phyloP scores from a whole-genome alignment of 495 filamentous ascomycete genomes.

The Penicillium verhagenii region DNA sequence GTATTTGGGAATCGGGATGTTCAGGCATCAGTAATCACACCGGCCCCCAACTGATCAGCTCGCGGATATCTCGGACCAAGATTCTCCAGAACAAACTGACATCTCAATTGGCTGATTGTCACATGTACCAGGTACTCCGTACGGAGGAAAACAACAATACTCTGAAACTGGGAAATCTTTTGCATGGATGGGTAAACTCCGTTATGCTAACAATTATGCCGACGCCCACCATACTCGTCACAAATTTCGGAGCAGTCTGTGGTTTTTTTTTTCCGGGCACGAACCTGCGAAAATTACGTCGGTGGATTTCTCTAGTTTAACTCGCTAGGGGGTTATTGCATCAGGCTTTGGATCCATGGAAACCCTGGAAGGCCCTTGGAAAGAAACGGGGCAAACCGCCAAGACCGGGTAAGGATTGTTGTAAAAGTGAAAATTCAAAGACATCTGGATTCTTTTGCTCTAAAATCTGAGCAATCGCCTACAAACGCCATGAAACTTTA shows the following conservation, averaged over 20 bases:
- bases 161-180: not conserved
- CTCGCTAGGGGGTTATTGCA: not conserved
- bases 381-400: slow-evolving; percentile 12
- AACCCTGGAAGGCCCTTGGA: slow-evolving; percentile 11
- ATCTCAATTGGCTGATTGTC: slow-evolving; percentile 12
- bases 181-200: not conserved
- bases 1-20: slow-evolving; percentile 24
- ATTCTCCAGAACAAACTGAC: not conserved
- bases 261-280: not conserved
- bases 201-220: not conserved
- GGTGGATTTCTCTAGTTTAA: not conserved
- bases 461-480: not conserved
- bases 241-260: not conserved
- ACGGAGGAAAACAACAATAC: not conserved
- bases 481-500: not conserved
- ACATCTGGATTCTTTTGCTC: not conserved
- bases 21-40: slow-evolving; percentile 10
- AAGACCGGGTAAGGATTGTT: not conserved
- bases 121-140: not conserved
- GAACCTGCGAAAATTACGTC: not conserved
- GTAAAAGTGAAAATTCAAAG: not conserved
- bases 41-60: slow-evolving; percentile 8
- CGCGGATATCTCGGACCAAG: slow-evolving; percentile 19
- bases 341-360: slow-evolving; percentile 10
- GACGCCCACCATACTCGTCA: not conserved